Conservation (phyloP, 139 green algal genomes). For the Desmodesmus armatus region DNA sequence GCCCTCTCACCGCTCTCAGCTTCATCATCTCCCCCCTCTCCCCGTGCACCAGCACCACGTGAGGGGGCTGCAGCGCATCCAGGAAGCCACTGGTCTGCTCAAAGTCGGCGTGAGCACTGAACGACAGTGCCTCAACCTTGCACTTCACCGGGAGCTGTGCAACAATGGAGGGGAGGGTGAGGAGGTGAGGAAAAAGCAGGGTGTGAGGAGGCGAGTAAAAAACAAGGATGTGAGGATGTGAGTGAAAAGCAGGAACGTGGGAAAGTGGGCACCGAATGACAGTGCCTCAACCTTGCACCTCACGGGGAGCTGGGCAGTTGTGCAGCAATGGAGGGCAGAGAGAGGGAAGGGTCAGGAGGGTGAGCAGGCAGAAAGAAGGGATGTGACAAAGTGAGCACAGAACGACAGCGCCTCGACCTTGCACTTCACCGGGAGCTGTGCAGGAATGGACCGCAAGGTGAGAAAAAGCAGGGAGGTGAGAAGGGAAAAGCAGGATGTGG, state of each 20-base stretch:
- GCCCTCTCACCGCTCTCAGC: conserved; percentile 58
- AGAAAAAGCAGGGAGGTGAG: no score
- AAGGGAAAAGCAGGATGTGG: not conserved
- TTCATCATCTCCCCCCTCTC: conserved; percentile 84
- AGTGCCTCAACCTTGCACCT: conserved; percentile 93
- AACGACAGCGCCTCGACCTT: conserved; percentile 97
- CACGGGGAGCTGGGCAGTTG: conserved; percentile 88
- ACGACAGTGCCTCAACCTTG: conserved; percentile 95
- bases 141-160: conserved; percentile 86
- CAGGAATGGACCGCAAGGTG: no score
- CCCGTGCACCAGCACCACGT: conserved; percentile 98
- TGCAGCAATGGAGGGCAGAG: no score
- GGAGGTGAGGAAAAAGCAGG: no score
- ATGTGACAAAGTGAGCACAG: conserved; percentile 95
- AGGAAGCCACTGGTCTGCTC: conserved; percentile 96
- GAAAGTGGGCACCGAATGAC: conserved; percentile 96
- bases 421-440: conserved; percentile 85
- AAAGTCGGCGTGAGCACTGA: conserved; percentile 98
- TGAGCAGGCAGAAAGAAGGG: no score
- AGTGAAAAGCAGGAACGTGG: not conserved
- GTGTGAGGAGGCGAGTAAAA: no score
- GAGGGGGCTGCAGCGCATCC: conserved; percentile 79
- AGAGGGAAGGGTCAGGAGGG: no score
- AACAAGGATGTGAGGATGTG: no score
- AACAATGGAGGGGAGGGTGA: no score